Evolutionary conservation across 179 eudicot genomes (phyloP).

Genomic region (Beta lomatogona): DNA sequence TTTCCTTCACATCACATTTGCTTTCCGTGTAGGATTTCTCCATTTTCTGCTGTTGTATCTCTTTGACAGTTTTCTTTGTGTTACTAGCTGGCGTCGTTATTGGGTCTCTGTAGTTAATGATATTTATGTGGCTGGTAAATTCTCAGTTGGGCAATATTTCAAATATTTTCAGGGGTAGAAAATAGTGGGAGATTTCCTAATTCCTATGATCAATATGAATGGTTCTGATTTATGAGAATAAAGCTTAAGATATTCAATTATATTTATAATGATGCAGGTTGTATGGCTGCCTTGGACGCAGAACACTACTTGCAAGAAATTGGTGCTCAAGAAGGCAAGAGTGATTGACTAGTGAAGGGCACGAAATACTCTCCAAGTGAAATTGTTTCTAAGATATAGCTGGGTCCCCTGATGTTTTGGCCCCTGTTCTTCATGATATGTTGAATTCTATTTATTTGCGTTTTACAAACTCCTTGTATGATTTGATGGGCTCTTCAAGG

Average conservation of each 20-base stretch:
- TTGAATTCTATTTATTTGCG: neutral
- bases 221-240: neutral
- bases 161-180: neutral
- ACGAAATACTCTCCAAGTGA: neutral
- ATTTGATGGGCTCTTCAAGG: neutral
- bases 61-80: neutral
- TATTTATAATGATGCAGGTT: conserved; percentile 60
- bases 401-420: neutral
- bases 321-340: conserved; percentile 76
- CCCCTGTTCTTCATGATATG: neutral
- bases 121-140: neutral
- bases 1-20: neutral
- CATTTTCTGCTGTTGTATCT: neutral
- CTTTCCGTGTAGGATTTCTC: neutral
- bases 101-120: neutral
- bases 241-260: neutral
- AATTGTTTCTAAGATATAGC: conserved; percentile 32
- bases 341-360: conserved; percentile 45
- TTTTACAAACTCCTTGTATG: neutral
- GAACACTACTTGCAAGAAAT: conserved; percentile 96
- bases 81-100: neutral
- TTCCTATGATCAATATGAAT: neutral
- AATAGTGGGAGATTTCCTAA: neutral
- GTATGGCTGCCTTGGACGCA: conserved; percentile 99
- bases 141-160: neutral